phyloP scores from a whole-genome alignment of 257 asterid genomes.

The Primulina eburnea region DNA sequence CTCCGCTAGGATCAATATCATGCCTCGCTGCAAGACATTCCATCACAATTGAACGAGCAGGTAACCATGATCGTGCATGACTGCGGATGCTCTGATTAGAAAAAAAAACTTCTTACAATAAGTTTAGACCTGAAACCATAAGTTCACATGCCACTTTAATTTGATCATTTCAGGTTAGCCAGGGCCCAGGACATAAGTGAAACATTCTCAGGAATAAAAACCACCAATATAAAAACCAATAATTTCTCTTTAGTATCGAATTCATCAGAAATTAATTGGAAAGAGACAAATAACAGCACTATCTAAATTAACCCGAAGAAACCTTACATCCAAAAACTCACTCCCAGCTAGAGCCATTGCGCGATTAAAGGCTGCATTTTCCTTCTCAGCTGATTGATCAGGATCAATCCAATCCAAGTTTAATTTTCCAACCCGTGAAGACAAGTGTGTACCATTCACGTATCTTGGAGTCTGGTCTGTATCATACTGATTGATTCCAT shows the following conservation, averaged over 20 bases:
- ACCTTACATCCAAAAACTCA: conserved; percentile 78
- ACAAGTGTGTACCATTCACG: conserved; percentile 68
- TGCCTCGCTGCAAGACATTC: conserved; percentile 61
- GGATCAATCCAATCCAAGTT: conserved; percentile 87
- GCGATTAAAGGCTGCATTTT: conserved; percentile 71
- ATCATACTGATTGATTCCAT: conserved; percentile 83
- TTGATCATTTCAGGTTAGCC: conserved; percentile 7
- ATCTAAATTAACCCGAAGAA: conserved; percentile 18
- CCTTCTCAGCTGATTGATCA: conserved; percentile 81
- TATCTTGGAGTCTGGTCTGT: conserved; percentile 86
- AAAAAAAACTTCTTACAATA: conserved; percentile 6
- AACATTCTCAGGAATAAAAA: conserved; percentile 1
- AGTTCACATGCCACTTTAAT: background rate
- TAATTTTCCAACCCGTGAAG: conserved; percentile 80
- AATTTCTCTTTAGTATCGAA: background rate
- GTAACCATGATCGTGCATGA: conserved; percentile 77
- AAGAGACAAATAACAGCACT: conserved; percentile 1
- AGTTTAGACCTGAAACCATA: background rate
- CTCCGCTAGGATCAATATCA: conserved; percentile 75
- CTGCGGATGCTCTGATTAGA: conserved; percentile 48
- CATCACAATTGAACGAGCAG: conserved; percentile 80
- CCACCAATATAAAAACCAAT: background rate
- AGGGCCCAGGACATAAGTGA: background rate
- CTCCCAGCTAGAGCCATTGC: conserved; percentile 81
- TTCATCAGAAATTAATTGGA: background rate